phyloP scores from a whole-genome alignment of 2,329 filamentous ascomycete genomes.

The Pseudofabraea citricarpa region DNA sequence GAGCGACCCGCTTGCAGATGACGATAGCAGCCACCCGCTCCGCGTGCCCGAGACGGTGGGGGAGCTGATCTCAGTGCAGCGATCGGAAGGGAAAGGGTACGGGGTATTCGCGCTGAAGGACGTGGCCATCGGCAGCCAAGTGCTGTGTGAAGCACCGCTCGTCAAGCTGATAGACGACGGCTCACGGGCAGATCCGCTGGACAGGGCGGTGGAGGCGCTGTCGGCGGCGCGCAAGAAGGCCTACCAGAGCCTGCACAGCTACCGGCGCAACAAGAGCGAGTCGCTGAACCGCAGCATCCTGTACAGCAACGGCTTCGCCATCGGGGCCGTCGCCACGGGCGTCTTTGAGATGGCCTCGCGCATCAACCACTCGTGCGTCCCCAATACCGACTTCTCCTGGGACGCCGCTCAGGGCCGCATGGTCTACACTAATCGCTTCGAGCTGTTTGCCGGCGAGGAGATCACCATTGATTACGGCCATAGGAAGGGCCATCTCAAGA shows the following conservation, averaged over 20 bases:
- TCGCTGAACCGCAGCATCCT: background rate
- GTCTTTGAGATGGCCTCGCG: background rate
- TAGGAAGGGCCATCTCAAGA: background rate
- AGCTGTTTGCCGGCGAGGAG: background rate
- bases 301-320: background rate
- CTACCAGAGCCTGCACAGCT: background rate
- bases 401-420: background rate
- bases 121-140: background rate
- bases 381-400: background rate
- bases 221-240: background rate
- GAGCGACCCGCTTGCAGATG: constrained; percentile 1
- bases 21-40: background rate
- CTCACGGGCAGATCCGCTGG: background rate
- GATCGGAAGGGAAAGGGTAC: background rate
- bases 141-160: background rate
- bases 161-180: background rate
- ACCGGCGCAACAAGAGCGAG: background rate
- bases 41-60: background rate
- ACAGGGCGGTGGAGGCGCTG: background rate
- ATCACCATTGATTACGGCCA: constrained; percentile 1
- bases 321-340: background rate
- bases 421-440: background rate
- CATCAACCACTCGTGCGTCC: background rate
- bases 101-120: background rate
- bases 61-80: background rate